Evolutionary conservation across 306 rosid species (phyloP).

Genomic region (Begonia fuchsioides): DNA sequence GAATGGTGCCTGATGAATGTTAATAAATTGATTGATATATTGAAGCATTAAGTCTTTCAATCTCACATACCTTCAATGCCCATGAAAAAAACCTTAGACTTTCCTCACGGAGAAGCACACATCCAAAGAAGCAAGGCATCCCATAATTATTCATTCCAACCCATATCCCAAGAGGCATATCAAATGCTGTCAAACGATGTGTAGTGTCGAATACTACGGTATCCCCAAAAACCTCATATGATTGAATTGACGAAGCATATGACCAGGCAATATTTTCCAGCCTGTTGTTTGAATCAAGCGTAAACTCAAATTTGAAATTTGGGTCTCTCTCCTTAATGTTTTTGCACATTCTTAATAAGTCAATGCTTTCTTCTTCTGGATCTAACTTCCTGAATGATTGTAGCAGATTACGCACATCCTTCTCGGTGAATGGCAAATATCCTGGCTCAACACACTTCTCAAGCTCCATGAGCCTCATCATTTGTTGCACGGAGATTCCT

Average conservation of each 20-base stretch:
- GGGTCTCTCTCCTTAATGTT: slow-evolving; percentile 80
- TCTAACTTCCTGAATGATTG: slow-evolving; percentile 85
- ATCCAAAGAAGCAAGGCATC: slow-evolving; percentile 97
- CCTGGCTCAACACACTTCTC: slow-evolving; percentile 94
- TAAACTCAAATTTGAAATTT: slow-evolving; percentile 75
- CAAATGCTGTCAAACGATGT: slow-evolving; percentile 77
- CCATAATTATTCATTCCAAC: slow-evolving; percentile 94
- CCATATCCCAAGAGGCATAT: slow-evolving; percentile 94
- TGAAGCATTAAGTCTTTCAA: slow-evolving; percentile 8
- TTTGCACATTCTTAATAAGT: slow-evolving; percentile 80
- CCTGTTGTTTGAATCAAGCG: slow-evolving; percentile 55
- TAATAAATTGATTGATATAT: background rate
- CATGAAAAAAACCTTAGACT: slow-evolving; percentile 65
- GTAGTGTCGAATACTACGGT: slow-evolving; percentile 89
- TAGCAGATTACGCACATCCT: slow-evolving; percentile 86
- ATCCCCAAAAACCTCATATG: slow-evolving; percentile 79
- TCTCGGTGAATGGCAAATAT: slow-evolving; percentile 83
- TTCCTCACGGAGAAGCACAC: slow-evolving; percentile 78
- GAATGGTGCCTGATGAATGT: background rate
- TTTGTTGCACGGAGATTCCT: slow-evolving; percentile 94
- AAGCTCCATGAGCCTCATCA: slow-evolving; percentile 96
- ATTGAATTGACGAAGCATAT: slow-evolving; percentile 75
- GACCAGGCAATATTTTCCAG: slow-evolving; percentile 92
- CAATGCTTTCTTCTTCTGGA: slow-evolving; percentile 76
- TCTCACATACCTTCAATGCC: slow-evolving; percentile 67